Evolutionary conservation across 106 monocot species (phyloP), one percentile per base, ranked within the genome.

Genomic region (Phalaenopsis equestris): DNA sequence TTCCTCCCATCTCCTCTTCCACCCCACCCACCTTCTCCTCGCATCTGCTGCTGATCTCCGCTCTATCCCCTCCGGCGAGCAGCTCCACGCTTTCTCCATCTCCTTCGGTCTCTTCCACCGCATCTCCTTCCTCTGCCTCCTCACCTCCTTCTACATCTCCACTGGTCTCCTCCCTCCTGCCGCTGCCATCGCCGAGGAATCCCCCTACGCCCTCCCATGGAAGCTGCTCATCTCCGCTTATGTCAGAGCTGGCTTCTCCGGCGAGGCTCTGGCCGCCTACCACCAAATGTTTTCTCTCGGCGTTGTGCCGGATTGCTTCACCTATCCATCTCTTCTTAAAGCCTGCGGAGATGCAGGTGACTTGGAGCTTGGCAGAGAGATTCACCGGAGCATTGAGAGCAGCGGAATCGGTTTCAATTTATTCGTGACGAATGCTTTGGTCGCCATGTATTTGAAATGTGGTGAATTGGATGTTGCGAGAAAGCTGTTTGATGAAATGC

Each of bases 401-500:
- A 67, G 55, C 15, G 86, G 85, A 15, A 56, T 89, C 17, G 84
- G 78, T 1, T 65, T 67, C 81, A 80, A 96, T 81, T 61, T 88
- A 78, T 90, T 87, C 30, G 81, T 91, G 4, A 15, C 45, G 41
- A 96, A 93, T 77, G 85, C 93, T 23, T 79, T 96, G 79, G 82
- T 91, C 0, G 77, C 89, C 0, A 91, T 90, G 93, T 93, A 93
- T 79, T 85, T 82, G 0, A 93, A 89, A 52, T 88, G 82, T 72
- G 91, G 93, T 30, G 84, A 77, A 39, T 19, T 96, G 17, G 77
- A 24, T 41, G 45, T 75, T 80, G 96, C 96, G 8, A 41, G 85
- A 75, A 75, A 89, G 57, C 19, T 91, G 91, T 96, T 96, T 19
- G 96, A 91, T 38, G 84, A 48, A 80, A 93, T 93, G 91, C 73